Conservation (phyloP, 2,329 filamentous ascomycete genomes). For the Podosphaera xanthii region DNA sequence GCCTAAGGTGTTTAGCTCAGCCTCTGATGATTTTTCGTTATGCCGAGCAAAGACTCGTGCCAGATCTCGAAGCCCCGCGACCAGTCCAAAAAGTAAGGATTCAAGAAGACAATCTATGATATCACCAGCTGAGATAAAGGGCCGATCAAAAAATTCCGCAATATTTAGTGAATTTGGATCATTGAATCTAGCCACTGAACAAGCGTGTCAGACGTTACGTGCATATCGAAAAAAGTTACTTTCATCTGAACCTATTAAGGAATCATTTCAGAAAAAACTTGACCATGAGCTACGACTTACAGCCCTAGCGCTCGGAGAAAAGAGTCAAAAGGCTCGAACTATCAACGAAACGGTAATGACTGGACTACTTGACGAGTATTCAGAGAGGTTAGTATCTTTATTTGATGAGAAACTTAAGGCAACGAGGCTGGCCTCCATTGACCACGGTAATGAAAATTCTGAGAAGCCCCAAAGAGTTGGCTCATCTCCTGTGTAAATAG, state of each 20-base stretch:
- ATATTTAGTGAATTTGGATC: conserved; percentile 26
- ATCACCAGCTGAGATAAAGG: conserved; percentile 19
- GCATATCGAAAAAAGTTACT: conserved; percentile 39
- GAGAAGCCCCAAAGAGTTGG: not conserved
- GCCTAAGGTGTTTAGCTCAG: conserved; percentile 11
- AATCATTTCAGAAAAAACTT: conserved; percentile 35
- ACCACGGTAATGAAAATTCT: not conserved
- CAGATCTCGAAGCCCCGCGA: conserved; percentile 15
- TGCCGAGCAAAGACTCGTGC: conserved; percentile 7
- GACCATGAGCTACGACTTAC: conserved; percentile 42
- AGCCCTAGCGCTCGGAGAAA: conserved; percentile 28
- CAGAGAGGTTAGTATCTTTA: conserved; percentile 45
- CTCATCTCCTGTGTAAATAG: not conserved
- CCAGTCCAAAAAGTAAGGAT: conserved; percentile 11
- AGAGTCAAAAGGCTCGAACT: conserved; percentile 18
- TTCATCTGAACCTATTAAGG: conserved; percentile 29
- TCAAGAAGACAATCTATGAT: conserved; percentile 31
- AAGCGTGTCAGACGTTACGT: conserved; percentile 36
- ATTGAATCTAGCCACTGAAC: conserved; percentile 39
- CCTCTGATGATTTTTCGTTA: conserved; percentile 12
- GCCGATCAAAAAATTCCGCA: conserved; percentile 25
- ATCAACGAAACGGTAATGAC: conserved; percentile 35
- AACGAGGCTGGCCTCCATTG: conserved; percentile 6
- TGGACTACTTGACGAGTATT: conserved; percentile 52
- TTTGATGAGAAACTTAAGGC: conserved; percentile 48